Evolutionary conservation across 352 stramenopile species (phyloP), one percentile per base, ranked within the genome.

Genomic region (Globisporangium yorkense): DNA sequence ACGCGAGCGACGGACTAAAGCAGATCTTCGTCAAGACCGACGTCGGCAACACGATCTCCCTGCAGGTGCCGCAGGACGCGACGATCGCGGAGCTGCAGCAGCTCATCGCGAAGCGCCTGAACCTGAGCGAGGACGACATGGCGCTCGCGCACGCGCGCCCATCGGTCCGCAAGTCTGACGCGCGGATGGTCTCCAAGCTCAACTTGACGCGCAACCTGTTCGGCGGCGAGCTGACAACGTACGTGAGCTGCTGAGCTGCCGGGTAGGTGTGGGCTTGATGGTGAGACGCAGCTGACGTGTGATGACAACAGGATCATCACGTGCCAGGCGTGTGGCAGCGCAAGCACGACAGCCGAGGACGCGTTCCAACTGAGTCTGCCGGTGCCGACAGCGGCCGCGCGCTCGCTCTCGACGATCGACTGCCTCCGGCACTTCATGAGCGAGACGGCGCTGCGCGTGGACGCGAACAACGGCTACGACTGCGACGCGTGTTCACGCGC

Each of bases 11-110:
- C 24, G 65, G 68, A 13, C 47, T 75, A 24, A 78, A 80, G 40
- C 74, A 79, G 43, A 78, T 88, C 41, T 88, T 88, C 45, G 70
- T 89, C 2, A 86, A 87, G 57, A 84, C 75, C 0, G 70, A 86
- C 40, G 76, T 65, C 8, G 79, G 79, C 5, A 69, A 87, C 51
- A 87, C 76, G 1, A 75, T 87, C 40, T 79, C 76, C 1, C 63
- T 89, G 65, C 72, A 83, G 7, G 75, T 87, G 20, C 72, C 76
- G 0, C 67, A 59, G 49, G 59, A 63, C 24, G 70, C 79, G 1
- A 80, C 76, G 3, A 50, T 83, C 7, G 67, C 84, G 18, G 68
- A 87, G 9, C 61, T 89, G 39, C 74, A 83, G 53, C 65, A 71
- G 48, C 56, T 89, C 40, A 50, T 89, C 27, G 76, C 79, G 2